Percentiles rank a stretch among this genome's conserved stretches.
These are phyloP conservation scores for Penicillium odoratum DNA, from an alignment of 495 filamentous ascomycete genomes.

Conservation along the genomic window DNA sequence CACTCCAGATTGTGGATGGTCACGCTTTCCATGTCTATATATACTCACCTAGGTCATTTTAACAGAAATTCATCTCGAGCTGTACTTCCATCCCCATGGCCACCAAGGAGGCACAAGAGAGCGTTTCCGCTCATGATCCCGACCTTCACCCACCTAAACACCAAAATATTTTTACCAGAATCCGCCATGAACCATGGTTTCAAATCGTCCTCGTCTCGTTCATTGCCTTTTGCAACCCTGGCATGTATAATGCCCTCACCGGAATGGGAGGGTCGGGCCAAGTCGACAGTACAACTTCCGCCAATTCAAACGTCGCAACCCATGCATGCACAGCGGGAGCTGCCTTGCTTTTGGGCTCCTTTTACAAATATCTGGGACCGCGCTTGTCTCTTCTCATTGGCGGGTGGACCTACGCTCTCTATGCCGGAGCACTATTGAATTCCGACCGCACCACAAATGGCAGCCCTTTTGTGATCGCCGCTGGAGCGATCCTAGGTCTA, in stretches of 20 bases:
- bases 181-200: slow-evolving; percentile 28
- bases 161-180: neutral
- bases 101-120: neutral
- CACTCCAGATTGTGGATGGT: too few relatives aligned
- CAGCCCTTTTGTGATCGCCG: slow-evolving; percentile 70
- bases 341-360: slow-evolving; percentile 40
- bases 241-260: slow-evolving; percentile 72
- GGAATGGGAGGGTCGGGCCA: slow-evolving; percentile 59
- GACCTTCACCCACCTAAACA: too few relatives aligned
- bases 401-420: slow-evolving; percentile 45
- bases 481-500: slow-evolving; percentile 50
- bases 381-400: slow-evolving; percentile 40
- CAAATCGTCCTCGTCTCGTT: slow-evolving; percentile 49
- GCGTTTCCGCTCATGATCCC: neutral
- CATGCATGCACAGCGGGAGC: slow-evolving; percentile 41
- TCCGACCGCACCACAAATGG: slow-evolving; percentile 60
- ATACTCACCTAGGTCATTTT: too few relatives aligned
- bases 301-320: slow-evolving; percentile 43
- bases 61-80: too few relatives aligned
- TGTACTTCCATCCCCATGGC: neutral
- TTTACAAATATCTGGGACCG: slow-evolving; percentile 42
- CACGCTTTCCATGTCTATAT: too few relatives aligned
- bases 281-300: slow-evolving; percentile 39
- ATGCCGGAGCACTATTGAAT: slow-evolving; percentile 40
- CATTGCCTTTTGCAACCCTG: slow-evolving; percentile 83